Evolutionary conservation across 2,329 filamentous ascomycete species (phyloP), one percentile per base, ranked within the genome.

Genomic region (Colletotrichum echinochloae): DNA sequence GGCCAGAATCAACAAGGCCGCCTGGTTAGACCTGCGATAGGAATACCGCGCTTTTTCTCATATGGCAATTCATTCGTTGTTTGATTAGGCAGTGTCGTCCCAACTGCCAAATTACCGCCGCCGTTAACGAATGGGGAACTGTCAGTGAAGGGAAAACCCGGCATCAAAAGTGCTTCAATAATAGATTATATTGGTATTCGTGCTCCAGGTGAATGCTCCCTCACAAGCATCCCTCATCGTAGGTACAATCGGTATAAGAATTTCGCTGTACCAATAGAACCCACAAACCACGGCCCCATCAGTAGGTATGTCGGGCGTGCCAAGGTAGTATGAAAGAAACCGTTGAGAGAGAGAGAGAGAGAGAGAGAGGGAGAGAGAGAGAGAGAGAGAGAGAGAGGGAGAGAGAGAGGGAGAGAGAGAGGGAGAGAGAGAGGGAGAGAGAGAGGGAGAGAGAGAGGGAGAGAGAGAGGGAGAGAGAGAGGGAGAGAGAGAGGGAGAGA

Each of bases 121-220:
- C 4, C n/a, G n/a, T 55, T 2, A 55, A 37, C 20, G n/a, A n/a
- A 20, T 14, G 28, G 9, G n/a, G n/a, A 30, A 20, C 7, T 12
- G n/a, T n/a, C 3, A 39, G 20, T 37, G 20, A 18, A 18, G n/a
- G 14, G 37, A 23, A 49, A 37, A 41, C 7, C 28, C 28, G 20
- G 30, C 7, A n/a, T 18, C 16, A 20, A 11, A 18, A 11, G 44
- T 52, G n/a, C 35, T 54, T 28, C 28, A 33, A 28, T 46, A 39
- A 65, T 59, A 69, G 54, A 69, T 69, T 69, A 69, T 65, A 65
- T 69, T 65, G 66, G 18, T 65, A 49, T 60, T 14, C 7, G 60
- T 54, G 37, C 44, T 65, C 28, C 16, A 39, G 54, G 37, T 39
- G 23, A 59, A 20, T 18, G 20, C 9, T 18, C 33, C 30, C 18